Evolutionary conservation across 192 early-diverging fungal species (phyloP).

Genomic region (Coemansia sp.): DNA sequence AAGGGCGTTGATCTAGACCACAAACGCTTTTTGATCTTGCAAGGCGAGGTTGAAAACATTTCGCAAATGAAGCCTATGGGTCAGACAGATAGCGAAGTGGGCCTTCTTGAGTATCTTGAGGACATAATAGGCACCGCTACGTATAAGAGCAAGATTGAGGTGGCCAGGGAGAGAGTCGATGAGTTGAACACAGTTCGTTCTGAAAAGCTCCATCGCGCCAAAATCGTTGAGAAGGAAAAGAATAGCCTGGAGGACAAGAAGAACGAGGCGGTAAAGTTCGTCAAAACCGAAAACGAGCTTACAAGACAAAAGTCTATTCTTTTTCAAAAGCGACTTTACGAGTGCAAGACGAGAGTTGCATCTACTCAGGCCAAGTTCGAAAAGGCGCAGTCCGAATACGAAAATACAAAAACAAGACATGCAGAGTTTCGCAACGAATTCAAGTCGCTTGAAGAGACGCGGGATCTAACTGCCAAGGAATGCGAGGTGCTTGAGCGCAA

Average conservation of each 20-base stretch:
- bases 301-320: conserved; percentile 69
- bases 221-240: conserved; percentile 88
- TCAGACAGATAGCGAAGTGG: conserved; percentile 88
- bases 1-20: conserved; percentile 96
- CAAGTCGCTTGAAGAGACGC: conserved; percentile 62
- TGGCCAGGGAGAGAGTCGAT: conserved; percentile 68
- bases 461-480: conserved; percentile 60
- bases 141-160: conserved; percentile 86
- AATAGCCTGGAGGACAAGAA: conserved; percentile 75
- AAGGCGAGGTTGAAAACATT: conserved; percentile 99
- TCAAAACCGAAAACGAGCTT: conserved; percentile 80
- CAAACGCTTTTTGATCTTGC: conserved; percentile 96
- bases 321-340: conserved; percentile 71
- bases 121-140: conserved; percentile 95
- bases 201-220: conserved; percentile 80
- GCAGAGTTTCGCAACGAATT: conserved; percentile 64
- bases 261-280: conserved; percentile 76
- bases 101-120: conserved; percentile 95
- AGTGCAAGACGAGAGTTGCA: conserved; percentile 58
- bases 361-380: conserved; percentile 57
- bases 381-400: conserved; percentile 57
- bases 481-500: conserved; percentile 65
- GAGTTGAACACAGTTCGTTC: conserved; percentile 71
- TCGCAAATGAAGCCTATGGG: conserved; percentile 97
- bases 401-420: conserved; percentile 63